Conservation (phyloP, 805 yeast species). For the Komagataella pastoris region DNA sequence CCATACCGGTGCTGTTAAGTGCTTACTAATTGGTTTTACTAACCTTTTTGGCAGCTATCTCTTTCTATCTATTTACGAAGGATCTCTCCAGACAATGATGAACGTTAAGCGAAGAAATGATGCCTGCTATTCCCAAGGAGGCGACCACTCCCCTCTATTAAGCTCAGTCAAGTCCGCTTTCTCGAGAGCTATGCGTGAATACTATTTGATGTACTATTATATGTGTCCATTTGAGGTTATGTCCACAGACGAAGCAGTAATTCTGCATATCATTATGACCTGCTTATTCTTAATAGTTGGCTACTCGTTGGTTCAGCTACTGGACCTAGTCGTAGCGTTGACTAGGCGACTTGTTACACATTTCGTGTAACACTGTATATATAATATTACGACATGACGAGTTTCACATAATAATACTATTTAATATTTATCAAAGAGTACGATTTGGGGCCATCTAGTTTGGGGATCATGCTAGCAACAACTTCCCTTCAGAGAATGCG, state of each 20-base stretch:
- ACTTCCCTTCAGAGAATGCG: conserved; percentile 21
- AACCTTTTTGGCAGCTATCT: not conserved
- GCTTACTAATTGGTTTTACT: not conserved
- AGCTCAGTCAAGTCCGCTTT: not conserved
- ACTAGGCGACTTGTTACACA: not conserved
- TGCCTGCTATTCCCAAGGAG: not conserved
- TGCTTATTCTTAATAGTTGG: not conserved
- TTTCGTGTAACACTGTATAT: not conserved
- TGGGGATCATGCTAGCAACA: not conserved
- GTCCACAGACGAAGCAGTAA: conserved; percentile 2
- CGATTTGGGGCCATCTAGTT: not conserved
- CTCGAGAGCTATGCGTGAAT: not conserved
- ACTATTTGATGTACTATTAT: not conserved
- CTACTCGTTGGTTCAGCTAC: not conserved
- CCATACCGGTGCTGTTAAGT: not conserved
- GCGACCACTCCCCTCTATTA: not conserved
- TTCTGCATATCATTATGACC: not conserved
- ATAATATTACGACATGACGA: not conserved
- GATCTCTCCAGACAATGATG: not conserved
- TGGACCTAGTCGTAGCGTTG: not conserved
- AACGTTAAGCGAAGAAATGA: not conserved
- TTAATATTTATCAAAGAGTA: not conserved
- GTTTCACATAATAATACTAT: not conserved
- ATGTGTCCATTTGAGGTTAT: conserved; percentile 2
- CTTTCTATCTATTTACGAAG: not conserved